phyloP scores from a whole-genome alignment of 176 grass and related monocot species.

The Rhynchospora tenuis region DNA sequence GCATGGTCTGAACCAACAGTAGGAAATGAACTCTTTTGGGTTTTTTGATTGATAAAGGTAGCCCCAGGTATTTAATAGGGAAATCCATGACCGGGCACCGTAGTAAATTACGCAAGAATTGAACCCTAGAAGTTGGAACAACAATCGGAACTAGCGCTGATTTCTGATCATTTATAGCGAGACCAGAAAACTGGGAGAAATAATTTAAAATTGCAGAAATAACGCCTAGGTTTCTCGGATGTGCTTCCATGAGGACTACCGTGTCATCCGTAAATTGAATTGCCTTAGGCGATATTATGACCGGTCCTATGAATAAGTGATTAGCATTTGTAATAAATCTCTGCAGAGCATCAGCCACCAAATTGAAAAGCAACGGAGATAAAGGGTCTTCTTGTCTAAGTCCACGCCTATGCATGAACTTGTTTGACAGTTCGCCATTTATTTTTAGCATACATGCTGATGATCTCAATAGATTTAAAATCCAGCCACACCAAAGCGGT shows the following conservation, averaged over 20 bases:
- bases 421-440: neutral
- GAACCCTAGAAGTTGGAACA: no score
- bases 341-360: neutral
- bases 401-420: neutral
- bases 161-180: neutral
- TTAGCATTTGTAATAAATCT: neutral
- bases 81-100: no score
- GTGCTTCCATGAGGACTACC: neutral
- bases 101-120: no score
- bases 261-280: neutral
- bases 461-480: neutral
- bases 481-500: neutral
- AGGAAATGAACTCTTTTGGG: no score
- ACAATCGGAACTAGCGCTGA: neutral
- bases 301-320: no score
- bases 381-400: neutral
- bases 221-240: neutral
- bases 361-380: neutral
- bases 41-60: neutral
- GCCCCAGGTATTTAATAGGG: no score
- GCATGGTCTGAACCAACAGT: no score
- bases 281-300: neutral
- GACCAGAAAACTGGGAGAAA: neutral
- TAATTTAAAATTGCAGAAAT: neutral
- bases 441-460: neutral